Evolutionary conservation across 768 basidiomycete genomes (phyloP).

Genomic region (Boletus subparvulus): DNA sequence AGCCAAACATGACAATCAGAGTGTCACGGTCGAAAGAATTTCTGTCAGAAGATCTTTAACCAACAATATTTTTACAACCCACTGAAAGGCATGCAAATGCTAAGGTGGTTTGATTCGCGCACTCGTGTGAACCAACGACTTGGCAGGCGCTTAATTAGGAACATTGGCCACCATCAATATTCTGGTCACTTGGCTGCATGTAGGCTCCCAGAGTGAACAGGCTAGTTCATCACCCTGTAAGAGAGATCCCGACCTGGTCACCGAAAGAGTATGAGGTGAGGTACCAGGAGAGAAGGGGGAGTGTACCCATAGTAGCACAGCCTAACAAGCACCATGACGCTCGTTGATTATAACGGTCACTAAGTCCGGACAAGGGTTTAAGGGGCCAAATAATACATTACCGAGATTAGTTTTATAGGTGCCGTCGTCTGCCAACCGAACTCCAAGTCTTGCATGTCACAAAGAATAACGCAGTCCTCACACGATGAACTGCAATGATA

Average conservation of each 20-base stretch:
- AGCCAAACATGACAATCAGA: background rate
- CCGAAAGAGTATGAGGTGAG: background rate
- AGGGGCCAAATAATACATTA: background rate
- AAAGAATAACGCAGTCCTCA: too few species aligned
- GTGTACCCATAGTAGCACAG: background rate
- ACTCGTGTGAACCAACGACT: too few species aligned
- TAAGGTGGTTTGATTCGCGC: too few species aligned
- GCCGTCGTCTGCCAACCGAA: background rate
- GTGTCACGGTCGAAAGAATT: background rate
- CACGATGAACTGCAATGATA: too few species aligned
- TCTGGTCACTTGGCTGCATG: too few species aligned
- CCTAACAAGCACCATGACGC: background rate
- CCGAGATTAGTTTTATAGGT: background rate
- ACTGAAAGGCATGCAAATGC: background rate
- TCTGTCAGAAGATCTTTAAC: too few species aligned
- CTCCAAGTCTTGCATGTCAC: background rate
- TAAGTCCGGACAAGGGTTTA: background rate
- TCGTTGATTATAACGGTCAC: background rate
- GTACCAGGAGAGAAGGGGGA: background rate
- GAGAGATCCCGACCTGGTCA: too few species aligned
- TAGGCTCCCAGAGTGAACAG: background rate
- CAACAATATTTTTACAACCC: background rate
- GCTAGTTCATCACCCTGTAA: background rate
- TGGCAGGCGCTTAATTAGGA: background rate
- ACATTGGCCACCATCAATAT: too few species aligned